Percentiles rank a stretch among this genome's conserved stretches.
Evolutionary conservation across 2,329 filamentous ascomycete species (phyloP).

Genomic region (Zasmidium cellare): DNA sequence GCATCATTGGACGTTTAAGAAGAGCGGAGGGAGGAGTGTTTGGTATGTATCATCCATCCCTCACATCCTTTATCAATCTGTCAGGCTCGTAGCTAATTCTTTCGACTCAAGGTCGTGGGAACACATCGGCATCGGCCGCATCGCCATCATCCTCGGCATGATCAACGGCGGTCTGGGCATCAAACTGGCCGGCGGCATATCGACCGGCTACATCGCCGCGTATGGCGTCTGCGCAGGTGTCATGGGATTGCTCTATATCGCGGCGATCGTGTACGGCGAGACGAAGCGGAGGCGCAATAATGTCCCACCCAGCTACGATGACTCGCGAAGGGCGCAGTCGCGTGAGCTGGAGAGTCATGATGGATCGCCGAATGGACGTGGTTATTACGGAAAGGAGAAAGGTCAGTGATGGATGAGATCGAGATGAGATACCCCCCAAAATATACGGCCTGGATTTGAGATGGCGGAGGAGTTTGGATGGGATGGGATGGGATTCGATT

Average conservation of each 20-base stretch:
- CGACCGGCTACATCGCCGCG: conserved; percentile 37
- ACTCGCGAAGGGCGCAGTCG: not conserved
- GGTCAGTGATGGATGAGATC: not conserved
- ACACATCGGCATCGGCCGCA: conserved; percentile 32
- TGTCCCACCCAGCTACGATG: conserved; percentile 8
- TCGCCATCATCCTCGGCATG: conserved; percentile 52
- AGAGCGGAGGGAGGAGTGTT: conserved; percentile 45
- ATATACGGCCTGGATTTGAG: not conserved
- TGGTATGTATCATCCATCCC: conserved; percentile 32
- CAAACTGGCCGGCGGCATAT: conserved; percentile 42
- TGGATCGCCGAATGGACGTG: not conserved
- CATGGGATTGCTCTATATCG: conserved; percentile 46
- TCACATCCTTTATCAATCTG: not conserved
- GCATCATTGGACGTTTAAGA: conserved; percentile 54
- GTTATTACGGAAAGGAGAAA: not conserved
- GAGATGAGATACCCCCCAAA: not conserved
- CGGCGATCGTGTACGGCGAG: conserved; percentile 32
- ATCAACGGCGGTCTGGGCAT: conserved; percentile 59
- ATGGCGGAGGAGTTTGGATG: not conserved
- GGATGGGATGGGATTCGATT: not conserved
- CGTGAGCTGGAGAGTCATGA: not conserved
- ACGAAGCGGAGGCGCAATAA: conserved; percentile 17
- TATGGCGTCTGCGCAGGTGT: conserved; percentile 53
- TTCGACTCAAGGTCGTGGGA: conserved; percentile 36
- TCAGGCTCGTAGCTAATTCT: conserved; percentile 33